Percentiles rank a stretch among this genome's conserved stretches.
Evolutionary conservation across 2,329 filamentous ascomycete species (phyloP).

Genomic region (Penicillium sp.): DNA sequence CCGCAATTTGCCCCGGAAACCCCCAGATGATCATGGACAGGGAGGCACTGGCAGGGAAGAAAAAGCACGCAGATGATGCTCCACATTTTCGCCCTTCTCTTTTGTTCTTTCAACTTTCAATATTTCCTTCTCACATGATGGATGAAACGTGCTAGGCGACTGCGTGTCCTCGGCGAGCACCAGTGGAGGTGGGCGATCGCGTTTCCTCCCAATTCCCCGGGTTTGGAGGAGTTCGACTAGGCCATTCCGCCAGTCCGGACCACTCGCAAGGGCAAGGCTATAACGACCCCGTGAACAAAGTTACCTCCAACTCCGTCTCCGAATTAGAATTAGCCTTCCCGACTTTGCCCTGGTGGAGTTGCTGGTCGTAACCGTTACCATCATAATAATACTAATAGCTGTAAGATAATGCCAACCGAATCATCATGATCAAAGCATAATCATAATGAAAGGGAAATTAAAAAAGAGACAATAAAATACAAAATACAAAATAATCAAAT

Average conservation of each 20-base stretch:
- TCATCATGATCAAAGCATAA: no score
- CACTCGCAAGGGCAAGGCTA: neutral
- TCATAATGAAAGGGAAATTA: neutral
- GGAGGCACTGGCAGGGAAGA: conserved; percentile 8
- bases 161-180: conserved; percentile 12
- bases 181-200: conserved; percentile 13
- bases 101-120: neutral
- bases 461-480: neutral
- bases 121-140: conserved; percentile 31
- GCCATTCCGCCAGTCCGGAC: conserved; percentile 2
- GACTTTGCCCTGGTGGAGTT: no score
- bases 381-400: no score
- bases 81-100: conserved; percentile 6
- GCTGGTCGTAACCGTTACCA: no score
- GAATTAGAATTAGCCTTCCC: no score
- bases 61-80: conserved; percentile 14
- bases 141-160: conserved; percentile 33
- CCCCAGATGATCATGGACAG: conserved; percentile 20
- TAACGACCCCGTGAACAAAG: conserved; percentile 1
- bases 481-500: conserved; percentile 1
- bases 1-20: conserved; percentile 12
- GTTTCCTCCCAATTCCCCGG: conserved; percentile 18
- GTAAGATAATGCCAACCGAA: no score
- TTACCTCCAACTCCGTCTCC: no score
- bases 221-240: neutral